A percentile compares a stretch with the other conserved stretches of the same genome.
phyloP scores from a whole-genome alignment of 192 early-diverging fungal genomes.

The Globomyces pollinis-pini region DNA sequence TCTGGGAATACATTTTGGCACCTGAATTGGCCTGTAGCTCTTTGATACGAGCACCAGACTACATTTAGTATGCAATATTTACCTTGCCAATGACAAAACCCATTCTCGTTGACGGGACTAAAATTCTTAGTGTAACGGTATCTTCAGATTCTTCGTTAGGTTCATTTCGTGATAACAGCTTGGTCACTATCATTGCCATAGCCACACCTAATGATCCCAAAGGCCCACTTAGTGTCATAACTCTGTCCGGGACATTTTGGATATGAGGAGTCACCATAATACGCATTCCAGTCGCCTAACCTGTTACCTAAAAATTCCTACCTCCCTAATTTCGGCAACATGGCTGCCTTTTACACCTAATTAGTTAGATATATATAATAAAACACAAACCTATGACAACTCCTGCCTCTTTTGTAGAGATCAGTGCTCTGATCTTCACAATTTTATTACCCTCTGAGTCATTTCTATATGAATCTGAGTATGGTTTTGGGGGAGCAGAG shows the following conservation, averaged over 20 bases:
- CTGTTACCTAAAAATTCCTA: background rate
- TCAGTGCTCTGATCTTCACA: slow-evolving; percentile 69
- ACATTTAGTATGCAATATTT: no score
- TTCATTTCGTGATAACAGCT: slow-evolving; percentile 16
- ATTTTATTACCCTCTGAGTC: no score
- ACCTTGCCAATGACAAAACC: slow-evolving; percentile 84
- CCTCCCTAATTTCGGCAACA: no score
- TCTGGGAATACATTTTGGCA: slow-evolving; percentile 76
- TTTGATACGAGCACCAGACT: slow-evolving; percentile 70
- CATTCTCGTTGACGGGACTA: slow-evolving; percentile 87
- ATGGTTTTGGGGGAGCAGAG: no score
- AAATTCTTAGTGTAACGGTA: slow-evolving; percentile 58
- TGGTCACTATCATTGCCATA: slow-evolving; percentile 66
- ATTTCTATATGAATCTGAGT: no score
- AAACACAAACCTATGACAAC: slow-evolving; percentile 66
- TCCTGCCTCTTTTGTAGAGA: slow-evolving; percentile 90
- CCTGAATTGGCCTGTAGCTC: slow-evolving; percentile 89
- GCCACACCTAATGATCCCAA: slow-evolving; percentile 44
- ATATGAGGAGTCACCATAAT: slow-evolving; percentile 91
- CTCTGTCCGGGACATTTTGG: slow-evolving; percentile 76
- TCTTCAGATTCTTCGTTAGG: background rate
- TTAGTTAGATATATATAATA: slow-evolving; percentile 83
- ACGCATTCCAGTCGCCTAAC: slow-evolving; percentile 57
- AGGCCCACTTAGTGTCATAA: slow-evolving; percentile 42
- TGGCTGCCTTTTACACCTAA: slow-evolving; percentile 63